Evolutionary conservation across 768 basidiomycete species (phyloP), one percentile per base, ranked within the genome.

Genomic region (Trichaptum fuscoviolaceum): DNA sequence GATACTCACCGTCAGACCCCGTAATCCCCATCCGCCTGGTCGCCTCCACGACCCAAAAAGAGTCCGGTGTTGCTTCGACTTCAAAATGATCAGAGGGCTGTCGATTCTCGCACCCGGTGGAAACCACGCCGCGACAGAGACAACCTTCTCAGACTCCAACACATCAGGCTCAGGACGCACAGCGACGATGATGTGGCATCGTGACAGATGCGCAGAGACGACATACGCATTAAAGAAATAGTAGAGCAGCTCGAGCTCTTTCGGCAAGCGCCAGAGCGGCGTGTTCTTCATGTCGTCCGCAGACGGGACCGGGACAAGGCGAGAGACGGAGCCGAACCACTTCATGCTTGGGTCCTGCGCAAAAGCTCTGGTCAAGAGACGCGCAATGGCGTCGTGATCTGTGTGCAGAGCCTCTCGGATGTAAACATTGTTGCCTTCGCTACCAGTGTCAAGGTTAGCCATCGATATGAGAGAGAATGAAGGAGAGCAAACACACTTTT

Each of bases 281-380:
- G 42, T 15, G 27, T 64, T 62, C 30, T 27, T 17, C 7, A 61
- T 58, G 60, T 60, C 64, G 7, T 20, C 36, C 2, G 25, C 25
- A 23, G 67, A 36, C 20, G 36, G 36, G 57, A 58, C 23, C 2
- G 63, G 64, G 6, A 66, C 35, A 57, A 65, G 20, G 58, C 34
- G 36, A 7, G 35, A 35, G 0, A 68, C 67, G 57, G 65, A 20
- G 7, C 72, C 68, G 61, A 69, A 67, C 69, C 71, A 72, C 65
- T 71, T 71, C 70, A 70, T 70, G 17, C 60, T 10, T 4, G 72
- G 71, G 64, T 73, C 72, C 30, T 63, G 35, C 0, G 64, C 62
- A 57, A 72, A 71, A 0, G 71, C 71, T 7, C 70, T 70, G 6
- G 69, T 63, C 10, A 67, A 67, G 20, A 68, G 63, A 23, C 35